Base-by-base conservation (phyloP, 2,329 filamentous ascomycete genomes). In the Aschersonia sp. region DNA sequence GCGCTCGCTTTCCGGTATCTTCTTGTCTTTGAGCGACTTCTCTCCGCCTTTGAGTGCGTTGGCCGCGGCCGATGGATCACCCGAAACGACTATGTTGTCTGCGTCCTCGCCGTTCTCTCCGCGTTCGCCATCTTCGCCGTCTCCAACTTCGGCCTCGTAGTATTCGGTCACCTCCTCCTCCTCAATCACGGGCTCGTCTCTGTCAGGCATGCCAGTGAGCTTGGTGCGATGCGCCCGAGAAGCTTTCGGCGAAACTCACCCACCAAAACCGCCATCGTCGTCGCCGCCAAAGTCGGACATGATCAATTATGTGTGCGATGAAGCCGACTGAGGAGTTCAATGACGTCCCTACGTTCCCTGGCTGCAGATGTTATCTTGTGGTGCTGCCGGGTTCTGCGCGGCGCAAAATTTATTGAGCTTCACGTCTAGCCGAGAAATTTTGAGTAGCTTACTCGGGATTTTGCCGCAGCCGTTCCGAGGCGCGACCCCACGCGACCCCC, bases 1-100 rank as follows among this genome's bases (percentile, higher is more conserved):
- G 58, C 92, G 81, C 68, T 94, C 79, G 55, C 89, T 85, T 56
- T 87, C 85, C 49, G 89, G 78, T 45, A 98, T 91, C 70, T 88
- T 94, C 77, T 94, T 96, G 68, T 89, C 78, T 61, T 80, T 81
- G 59, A 74, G 69, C 45, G 72, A 71, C 61, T 75, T 77, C 47
- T 77, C 73, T 56, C 65, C 70, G 48, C 67, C 67, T 61, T 74
- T 77, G 50, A 68, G 64, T 49, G 68, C 68, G 60, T 74, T 75
- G 35, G 78, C 78, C 1, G 71, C 67, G 30, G 79, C 79, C 32
- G 75, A 73, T 20, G 78, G 74, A 58, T 84, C 80, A 56, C 78
- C 79, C 12, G 78, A 75, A 45, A 75, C 62, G 50, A 83, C 68
- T 7, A 82, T 69, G 53, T 80, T 73, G 54, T 79, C 74, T 35